Evolutionary conservation across 805 yeast genomes (phyloP).

Genomic region (Pichia ethanolica): DNA sequence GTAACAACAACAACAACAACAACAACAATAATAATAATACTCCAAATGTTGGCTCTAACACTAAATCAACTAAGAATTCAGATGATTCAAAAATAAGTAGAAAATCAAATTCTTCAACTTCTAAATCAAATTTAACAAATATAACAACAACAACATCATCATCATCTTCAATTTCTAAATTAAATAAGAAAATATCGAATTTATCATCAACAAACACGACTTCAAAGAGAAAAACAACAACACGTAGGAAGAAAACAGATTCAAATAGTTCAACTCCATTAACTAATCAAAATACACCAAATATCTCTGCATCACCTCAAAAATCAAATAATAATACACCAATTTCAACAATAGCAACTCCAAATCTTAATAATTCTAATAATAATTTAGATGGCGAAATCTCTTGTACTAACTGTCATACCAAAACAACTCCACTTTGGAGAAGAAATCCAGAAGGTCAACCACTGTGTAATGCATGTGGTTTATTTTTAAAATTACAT

Average conservation of each 20-base stretch:
- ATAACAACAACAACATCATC: background rate
- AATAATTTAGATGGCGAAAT: constrained; percentile 14
- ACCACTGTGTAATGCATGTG: constrained; percentile 95
- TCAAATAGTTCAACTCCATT: background rate
- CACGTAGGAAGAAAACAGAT: background rate
- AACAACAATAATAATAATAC: background rate
- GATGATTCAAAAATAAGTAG: background rate
- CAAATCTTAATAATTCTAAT: background rate
- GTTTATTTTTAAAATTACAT: constrained; percentile 82
- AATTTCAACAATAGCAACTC: background rate
- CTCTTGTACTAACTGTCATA: constrained; percentile 80
- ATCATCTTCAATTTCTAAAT: background rate
- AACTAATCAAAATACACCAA: background rate
- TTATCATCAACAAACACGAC: background rate
- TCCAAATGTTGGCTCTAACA: background rate
- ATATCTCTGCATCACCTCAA: too few species aligned
- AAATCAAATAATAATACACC: background rate
- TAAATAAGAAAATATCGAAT: background rate
- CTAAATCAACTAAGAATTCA: background rate
- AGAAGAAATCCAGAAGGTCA: constrained; percentile 87
- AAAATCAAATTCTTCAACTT: background rate
- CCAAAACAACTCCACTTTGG: constrained; percentile 93
- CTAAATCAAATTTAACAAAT: background rate
- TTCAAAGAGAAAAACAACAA: background rate
- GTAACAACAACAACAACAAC: background rate